Evolutionary conservation across 805 yeast genomes (phyloP).

Genomic region (Metschnikowia kunwiensis): DNA sequence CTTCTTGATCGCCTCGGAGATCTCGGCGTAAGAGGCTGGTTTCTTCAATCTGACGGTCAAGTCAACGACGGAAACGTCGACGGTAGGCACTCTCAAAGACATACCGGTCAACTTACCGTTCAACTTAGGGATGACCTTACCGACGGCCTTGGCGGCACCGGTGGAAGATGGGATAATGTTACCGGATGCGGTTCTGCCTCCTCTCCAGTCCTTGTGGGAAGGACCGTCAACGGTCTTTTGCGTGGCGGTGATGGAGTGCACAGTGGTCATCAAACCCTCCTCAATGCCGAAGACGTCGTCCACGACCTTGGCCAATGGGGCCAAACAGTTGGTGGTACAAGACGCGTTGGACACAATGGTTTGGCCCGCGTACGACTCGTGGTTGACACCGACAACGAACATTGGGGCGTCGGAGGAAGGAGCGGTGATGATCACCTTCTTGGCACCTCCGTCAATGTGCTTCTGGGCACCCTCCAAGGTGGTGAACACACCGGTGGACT

Average conservation of each 20-base stretch:
- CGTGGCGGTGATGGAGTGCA: constrained; percentile 93
- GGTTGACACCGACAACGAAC: constrained; percentile 92
- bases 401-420: constrained; percentile 93
- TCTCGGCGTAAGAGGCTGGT: constrained; percentile 78
- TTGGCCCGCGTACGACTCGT: constrained; percentile 70
- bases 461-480: constrained; percentile 73
- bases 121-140: constrained; percentile 87
- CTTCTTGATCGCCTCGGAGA: constrained; percentile 69
- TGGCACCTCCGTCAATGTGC: constrained; percentile 89
- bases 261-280: constrained; percentile 94
- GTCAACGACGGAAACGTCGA: constrained; percentile 91
- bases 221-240: constrained; percentile 97
- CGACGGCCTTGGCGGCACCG: constrained; percentile 98
- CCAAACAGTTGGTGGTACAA: constrained; percentile 94
- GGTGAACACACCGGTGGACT: constrained; percentile 95
- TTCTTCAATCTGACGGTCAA: constrained; percentile 79
- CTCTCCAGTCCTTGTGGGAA: constrained; percentile 97
- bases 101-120: constrained; percentile 93
- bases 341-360: constrained; percentile 87
- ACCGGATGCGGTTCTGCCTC: constrained; percentile 95
- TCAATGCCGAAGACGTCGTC: constrained; percentile 83
- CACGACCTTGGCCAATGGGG: constrained; percentile 88
- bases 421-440: constrained; percentile 92
- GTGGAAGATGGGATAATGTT: constrained; percentile 94
- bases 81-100: constrained; percentile 92